phyloP scores from a whole-genome alignment of 257 asterid genomes.

The Cynanchum wilfordii region DNA sequence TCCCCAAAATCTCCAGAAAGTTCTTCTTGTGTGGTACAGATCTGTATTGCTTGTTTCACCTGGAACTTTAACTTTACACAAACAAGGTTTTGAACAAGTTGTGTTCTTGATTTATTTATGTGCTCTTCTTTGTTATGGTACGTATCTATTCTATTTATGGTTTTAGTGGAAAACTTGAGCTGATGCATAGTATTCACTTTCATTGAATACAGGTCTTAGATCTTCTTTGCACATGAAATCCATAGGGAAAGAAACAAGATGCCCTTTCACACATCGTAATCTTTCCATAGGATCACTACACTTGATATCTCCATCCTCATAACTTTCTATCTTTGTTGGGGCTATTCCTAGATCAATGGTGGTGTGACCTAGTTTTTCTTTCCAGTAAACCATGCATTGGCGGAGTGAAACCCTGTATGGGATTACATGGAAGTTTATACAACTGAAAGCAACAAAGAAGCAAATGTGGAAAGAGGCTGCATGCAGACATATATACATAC shows the following conservation, averaged over 20 bases:
- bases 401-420: constrained; percentile 68
- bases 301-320: constrained; percentile 59
- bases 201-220: constrained; percentile 85
- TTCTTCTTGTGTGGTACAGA: background rate
- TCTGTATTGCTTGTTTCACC: no score
- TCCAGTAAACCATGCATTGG: constrained; percentile 70
- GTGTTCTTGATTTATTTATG: background rate
- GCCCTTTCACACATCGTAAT: constrained; percentile 63
- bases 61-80: background rate
- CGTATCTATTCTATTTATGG: background rate
- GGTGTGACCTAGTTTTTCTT: constrained; percentile 70
- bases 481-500: constrained; percentile 22
- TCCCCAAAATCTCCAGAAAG: background rate
- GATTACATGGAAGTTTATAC: background rate
- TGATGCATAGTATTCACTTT: constrained; percentile 93
- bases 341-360: constrained; percentile 91
- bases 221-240: constrained; percentile 93
- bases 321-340: constrained; percentile 53
- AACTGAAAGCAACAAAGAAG: constrained; percentile 10
- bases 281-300: constrained; percentile 86
- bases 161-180: constrained; percentile 81
- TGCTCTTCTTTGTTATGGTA: background rate
- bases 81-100: background rate
- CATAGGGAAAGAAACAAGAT: constrained; percentile 91
- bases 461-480: constrained; percentile 16